These are phyloP conservation scores for Corchorus olitorius DNA, from an alignment of 345 rosid species.

Conservation along the genomic window DNA sequence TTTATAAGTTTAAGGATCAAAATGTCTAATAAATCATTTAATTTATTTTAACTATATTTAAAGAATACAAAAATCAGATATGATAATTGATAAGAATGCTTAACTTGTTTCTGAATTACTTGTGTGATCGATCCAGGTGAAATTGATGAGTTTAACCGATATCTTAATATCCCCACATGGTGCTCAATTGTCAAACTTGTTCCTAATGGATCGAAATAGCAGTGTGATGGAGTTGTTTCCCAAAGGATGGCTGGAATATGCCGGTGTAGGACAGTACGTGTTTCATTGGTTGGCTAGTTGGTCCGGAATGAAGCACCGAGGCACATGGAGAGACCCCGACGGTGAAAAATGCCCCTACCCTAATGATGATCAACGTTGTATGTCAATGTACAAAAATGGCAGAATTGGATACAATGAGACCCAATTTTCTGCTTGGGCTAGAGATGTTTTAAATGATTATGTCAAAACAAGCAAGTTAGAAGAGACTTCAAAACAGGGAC, in stretches of 20 bases:
- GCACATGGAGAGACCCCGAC: slow-evolving; percentile 72
- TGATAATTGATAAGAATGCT: not conserved
- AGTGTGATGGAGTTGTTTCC: slow-evolving; percentile 82
- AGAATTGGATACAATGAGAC: slow-evolving; percentile 59
- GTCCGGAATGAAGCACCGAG: slow-evolving; percentile 77
- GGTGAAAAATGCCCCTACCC: slow-evolving; percentile 61
- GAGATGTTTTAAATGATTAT: slow-evolving; percentile 40
- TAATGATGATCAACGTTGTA: slow-evolving; percentile 64
- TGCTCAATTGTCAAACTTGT: slow-evolving; percentile 76
- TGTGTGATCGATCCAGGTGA: slow-evolving; percentile 49
- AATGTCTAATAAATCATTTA: no score
- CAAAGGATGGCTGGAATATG: slow-evolving; percentile 71
- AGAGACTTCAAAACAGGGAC: not conserved
- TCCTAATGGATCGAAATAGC: slow-evolving; percentile 72
- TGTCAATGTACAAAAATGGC: slow-evolving; percentile 63
- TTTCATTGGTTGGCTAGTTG: slow-evolving; percentile 73
- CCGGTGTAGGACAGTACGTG: slow-evolving; percentile 79
- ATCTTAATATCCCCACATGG: slow-evolving; percentile 71
- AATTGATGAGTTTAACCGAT: slow-evolving; percentile 64
- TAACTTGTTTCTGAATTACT: not conserved
- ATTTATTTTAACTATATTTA: no score
- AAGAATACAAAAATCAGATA: not conserved
- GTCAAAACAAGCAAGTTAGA: slow-evolving; percentile 36
- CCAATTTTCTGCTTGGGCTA: slow-evolving; percentile 55
- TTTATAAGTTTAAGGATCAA: no score